Percentiles rank a stretch among this genome's conserved stretches.
Evolutionary conservation across 2,329 filamentous ascomycete species (phyloP).

Genomic region (Alternaria hordeiaustralica): DNA sequence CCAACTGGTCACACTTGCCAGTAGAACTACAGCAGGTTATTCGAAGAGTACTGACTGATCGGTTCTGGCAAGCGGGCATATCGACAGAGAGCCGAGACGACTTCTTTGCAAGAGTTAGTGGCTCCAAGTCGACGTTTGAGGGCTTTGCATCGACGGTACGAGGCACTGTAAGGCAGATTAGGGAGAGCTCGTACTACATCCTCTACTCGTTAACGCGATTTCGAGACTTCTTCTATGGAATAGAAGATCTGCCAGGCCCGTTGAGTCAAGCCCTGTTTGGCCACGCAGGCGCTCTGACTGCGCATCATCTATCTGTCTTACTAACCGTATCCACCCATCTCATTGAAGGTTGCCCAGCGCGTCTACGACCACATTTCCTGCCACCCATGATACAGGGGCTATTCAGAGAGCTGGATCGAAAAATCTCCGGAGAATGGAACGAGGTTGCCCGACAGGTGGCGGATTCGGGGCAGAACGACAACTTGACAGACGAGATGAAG

Average conservation of each 20-base stretch:
- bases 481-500: conserved; percentile 94
- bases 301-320: conserved; percentile 93
- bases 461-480: conserved; percentile 74
- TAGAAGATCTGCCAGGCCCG: conserved; percentile 79
- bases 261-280: conserved; percentile 84
- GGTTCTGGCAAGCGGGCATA: conserved; percentile 98
- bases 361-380: conserved; percentile 78
- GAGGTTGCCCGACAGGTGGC: conserved; percentile 64
- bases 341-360: conserved; percentile 88
- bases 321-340: conserved; percentile 87
- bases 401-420: conserved; percentile 84
- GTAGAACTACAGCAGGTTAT: conserved; percentile 79
- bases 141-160: conserved; percentile 93
- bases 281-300: conserved; percentile 81
- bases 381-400: conserved; percentile 82
- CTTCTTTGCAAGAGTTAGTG: conserved; percentile 89
- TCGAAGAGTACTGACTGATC: conserved; percentile 83
- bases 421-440: conserved; percentile 88
- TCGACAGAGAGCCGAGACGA: conserved; percentile 95
- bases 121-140: conserved; percentile 87
- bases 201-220: conserved; percentile 91
- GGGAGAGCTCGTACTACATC: conserved; percentile 93
- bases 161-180: conserved; percentile 84
- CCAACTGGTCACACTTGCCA: conserved; percentile 80
- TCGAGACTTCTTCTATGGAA: conserved; percentile 88